These are phyloP conservation scores for Gossypium rotundifolium DNA, from an alignment of 345 rosid genomes.

Conservation along the genomic window DNA sequence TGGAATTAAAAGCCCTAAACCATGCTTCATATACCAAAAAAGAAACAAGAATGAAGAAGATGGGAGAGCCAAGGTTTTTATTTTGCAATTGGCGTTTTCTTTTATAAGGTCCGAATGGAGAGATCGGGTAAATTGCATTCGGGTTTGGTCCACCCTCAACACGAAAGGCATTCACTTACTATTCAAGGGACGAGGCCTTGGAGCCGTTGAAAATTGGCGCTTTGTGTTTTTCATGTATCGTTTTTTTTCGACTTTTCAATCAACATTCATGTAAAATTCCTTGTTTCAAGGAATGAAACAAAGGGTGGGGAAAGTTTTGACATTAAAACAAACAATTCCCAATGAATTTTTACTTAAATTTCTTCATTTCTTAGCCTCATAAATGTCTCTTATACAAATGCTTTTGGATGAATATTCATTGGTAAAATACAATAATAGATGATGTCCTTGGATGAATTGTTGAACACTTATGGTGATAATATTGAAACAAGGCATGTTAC, in stretches of 20 bases:
- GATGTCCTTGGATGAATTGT: neutral
- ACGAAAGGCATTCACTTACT: neutral
- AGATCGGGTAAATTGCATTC: neutral
- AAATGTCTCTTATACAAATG: neutral
- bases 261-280: neutral
- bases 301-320: neutral
- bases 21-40: neutral
- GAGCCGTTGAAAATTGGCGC: constrained; percentile 1
- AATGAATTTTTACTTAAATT: neutral
- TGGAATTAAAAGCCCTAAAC: constrained; percentile 1
- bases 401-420: neutral
- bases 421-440: neutral
- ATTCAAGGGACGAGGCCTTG: neutral
- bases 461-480: neutral
- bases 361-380: neutral
- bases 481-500: neutral
- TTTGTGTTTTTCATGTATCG: neutral
- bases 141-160: neutral
- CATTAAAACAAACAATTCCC: neutral
- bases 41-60: neutral
- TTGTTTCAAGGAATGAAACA: too few species aligned
- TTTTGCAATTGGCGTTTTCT: neutral
- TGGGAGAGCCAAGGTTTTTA: neutral
- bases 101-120: neutral
- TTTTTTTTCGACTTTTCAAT: neutral